phyloP scores from a whole-genome alignment of 441 rosid genomes.

The Metrosideros polymorpha region DNA sequence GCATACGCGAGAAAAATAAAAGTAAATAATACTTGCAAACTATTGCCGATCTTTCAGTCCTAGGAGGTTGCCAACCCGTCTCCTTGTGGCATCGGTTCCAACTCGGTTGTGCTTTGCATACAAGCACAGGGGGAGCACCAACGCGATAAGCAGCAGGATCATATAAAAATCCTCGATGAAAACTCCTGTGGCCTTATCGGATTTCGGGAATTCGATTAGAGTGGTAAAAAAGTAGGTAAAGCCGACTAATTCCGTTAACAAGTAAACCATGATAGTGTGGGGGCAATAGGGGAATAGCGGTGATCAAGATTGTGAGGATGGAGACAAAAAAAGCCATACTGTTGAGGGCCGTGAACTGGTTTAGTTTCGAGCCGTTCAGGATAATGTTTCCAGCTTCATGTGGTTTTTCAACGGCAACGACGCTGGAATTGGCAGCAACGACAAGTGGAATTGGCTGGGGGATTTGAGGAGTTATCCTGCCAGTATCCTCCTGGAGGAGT shows the following conservation, averaged over 20 bases:
- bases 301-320: neutral
- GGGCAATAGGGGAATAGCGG: neutral
- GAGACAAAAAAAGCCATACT: neutral
- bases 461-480: neutral
- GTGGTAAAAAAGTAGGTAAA: rapidly evolving
- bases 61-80: neutral
- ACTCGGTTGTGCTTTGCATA: neutral
- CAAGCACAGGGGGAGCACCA: neutral
- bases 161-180: neutral
- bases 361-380: neutral
- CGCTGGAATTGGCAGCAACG: neutral
- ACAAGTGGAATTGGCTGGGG: neutral
- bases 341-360: neutral
- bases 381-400: neutral
- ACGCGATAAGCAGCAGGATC: neutral
- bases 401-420: neutral
- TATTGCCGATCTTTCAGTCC: neutral
- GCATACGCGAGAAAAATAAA: neutral
- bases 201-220: rapidly evolving
- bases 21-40: neutral
- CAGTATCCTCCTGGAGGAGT: neutral
- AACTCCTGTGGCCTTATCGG: neutral
- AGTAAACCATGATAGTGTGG: rapidly evolving
- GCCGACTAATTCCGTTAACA: rapidly evolving
- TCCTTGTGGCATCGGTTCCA: neutral